Evolutionary conservation across 805 yeast genomes (phyloP).

Genomic region (Yamadazyma endophytica): DNA sequence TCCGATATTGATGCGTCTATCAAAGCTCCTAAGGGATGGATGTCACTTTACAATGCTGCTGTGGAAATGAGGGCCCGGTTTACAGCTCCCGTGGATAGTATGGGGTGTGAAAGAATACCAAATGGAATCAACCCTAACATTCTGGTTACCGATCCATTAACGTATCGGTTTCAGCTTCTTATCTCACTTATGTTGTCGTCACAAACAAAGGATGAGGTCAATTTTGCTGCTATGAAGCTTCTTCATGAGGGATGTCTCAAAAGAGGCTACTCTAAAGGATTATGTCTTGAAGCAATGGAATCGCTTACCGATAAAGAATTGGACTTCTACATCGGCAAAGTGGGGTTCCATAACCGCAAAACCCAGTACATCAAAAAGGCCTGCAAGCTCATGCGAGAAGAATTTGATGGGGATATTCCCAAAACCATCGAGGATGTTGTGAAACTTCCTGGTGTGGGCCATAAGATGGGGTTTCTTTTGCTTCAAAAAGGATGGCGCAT

Average conservation of each 20-base stretch:
- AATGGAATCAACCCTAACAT: constrained; percentile 36
- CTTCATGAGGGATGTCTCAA: constrained; percentile 46
- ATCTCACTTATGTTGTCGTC: constrained; percentile 83
- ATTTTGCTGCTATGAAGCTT: constrained; percentile 63
- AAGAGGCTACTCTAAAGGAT: constrained; percentile 44
- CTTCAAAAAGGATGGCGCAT: constrained; percentile 80
- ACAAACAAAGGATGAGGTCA: constrained; percentile 88
- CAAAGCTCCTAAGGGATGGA: constrained; percentile 43
- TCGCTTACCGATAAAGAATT: constrained; percentile 51
- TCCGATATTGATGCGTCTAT: constrained; percentile 3
- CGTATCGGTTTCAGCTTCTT: constrained; percentile 66
- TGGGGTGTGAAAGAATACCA: constrained; percentile 75
- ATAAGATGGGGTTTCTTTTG: constrained; percentile 85
- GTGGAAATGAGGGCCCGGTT: constrained; percentile 63
- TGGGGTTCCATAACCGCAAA: constrained; percentile 84
- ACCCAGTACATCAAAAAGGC: constrained; percentile 65
- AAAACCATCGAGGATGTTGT: constrained; percentile 59
- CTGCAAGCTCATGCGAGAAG: constrained; percentile 45
- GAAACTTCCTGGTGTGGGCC: constrained; percentile 87
- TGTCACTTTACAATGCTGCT: constrained; percentile 53
- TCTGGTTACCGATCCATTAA: constrained; percentile 26
- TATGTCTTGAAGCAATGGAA: constrained; percentile 52
- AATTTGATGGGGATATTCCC: constrained; percentile 70
- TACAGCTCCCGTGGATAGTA: constrained; percentile 80
- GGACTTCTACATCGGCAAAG: constrained; percentile 66